Base-by-base conservation (phyloP, 2,329 filamentous ascomycete species). In the Ophiocordyceps camponoti-floridani region DNA sequence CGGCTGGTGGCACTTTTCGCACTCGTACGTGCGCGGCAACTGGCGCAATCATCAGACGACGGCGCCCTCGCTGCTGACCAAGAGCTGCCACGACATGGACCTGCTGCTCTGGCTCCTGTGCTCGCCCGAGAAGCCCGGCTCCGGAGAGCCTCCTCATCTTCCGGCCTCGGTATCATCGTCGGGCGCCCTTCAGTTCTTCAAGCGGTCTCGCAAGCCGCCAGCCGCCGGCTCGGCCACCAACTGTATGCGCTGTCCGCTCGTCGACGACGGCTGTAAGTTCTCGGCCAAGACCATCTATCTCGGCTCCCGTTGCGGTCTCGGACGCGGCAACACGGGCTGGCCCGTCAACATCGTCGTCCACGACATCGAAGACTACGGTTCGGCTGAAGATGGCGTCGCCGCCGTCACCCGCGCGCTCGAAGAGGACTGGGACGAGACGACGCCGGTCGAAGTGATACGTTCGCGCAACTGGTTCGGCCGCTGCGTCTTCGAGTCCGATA, bases 71-170 rank as follows among this genome's bases (percentile, higher is more conserved):
- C 69, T 98, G 2, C 70, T 98, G 28, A 94, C 89, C 3, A 98
- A 96, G 63, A 93, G 85, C 47, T 96, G 91, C 53, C 91, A 98
- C 55, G 91, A 98, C 53, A 84, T 98, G 43, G 91, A 98, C 57
- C 77, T 96, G 46, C 65, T 96, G 4, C 68, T 96, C 14, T 98
- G 91, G 91, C 66, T 96, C 42, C 71, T 96, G 11, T 89, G 81
- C 56, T 85, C 84, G 1, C 84, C 85, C 0, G 57, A 58, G 13
- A 63, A 61, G 45, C 59, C 66, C 0, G 63, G 66, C 12, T 53
- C 61, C 1, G 60, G 61, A 8, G 59, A 62, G 13, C 73, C 82
- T 23, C 23, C 23, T 0, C 88, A 95, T 59, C 67, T 89, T 1
- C 89, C 89, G 0, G 70, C 75, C 6, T 75, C 71, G 1, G 71